Conservation (phyloP, 495 filamentous ascomycete genomes). For the Chaetomidium leptoderma region DNA sequence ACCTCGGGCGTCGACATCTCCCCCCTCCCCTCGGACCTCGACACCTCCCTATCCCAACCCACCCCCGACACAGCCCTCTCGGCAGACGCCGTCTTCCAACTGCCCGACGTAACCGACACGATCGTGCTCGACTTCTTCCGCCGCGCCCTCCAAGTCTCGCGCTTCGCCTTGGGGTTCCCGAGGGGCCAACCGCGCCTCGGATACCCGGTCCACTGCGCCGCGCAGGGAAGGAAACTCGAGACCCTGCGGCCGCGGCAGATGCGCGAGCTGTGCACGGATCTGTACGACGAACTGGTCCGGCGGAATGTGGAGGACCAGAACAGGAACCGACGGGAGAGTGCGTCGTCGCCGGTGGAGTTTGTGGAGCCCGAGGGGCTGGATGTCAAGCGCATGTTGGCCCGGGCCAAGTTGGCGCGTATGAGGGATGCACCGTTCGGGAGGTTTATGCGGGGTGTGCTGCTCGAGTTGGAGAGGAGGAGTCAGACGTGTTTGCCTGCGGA, state of each 20-base stretch:
- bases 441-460: not conserved
- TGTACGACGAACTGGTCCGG: conserved; percentile 14
- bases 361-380: not conserved
- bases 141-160: conserved; percentile 11
- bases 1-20: not conserved
- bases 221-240: not conserved
- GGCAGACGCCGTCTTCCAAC: conserved; percentile 8
- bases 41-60: not conserved
- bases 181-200: not conserved
- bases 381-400: not conserved
- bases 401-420: not conserved
- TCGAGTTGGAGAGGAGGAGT: conserved; percentile 1
- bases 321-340: not conserved
- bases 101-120: not conserved
- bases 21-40: not conserved
- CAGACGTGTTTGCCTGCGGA: not conserved
- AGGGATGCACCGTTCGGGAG: not conserved
- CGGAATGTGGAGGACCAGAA: conserved; percentile 8
- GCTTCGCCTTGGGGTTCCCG: not conserved
- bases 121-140: conserved; percentile 13
- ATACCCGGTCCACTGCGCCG: not conserved
- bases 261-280: conserved; percentile 6
- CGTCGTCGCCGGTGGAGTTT: not conserved
- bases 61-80: not conserved
- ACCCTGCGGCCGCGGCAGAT: not conserved